A percentile compares a stretch with the other conserved stretches of the same genome.
These are phyloP conservation scores for Wallacemonas collosoma DNA, from an alignment of 208 protist genomes.

Conservation along the genomic window DNA sequence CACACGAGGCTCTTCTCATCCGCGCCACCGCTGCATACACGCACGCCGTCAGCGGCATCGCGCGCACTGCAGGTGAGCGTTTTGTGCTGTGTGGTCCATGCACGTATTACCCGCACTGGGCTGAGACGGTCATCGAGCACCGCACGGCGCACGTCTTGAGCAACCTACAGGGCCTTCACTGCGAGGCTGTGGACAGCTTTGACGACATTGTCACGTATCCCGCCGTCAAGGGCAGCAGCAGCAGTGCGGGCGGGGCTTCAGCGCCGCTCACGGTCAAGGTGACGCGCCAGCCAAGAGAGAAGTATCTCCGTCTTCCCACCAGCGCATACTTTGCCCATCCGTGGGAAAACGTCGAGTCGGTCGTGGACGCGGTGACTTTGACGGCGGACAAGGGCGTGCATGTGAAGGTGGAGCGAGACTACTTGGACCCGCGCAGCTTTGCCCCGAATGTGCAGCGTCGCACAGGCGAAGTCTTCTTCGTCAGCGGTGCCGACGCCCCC, in stretches of 20 bases:
- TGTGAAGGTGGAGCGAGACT: conserved; percentile 77
- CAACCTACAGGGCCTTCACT: conserved; percentile 41
- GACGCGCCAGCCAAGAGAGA: conserved; percentile 53
- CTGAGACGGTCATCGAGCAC: conserved; percentile 51
- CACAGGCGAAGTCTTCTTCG: conserved; percentile 76
- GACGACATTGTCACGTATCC: conserved; percentile 46
- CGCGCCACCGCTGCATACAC: conserved; percentile 67
- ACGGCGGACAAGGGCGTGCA: conserved; percentile 84
- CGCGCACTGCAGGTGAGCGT: conserved; percentile 47
- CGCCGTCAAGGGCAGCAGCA: conserved; percentile 11
- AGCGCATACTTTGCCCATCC: conserved; percentile 73
- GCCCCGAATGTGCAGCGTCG: conserved; percentile 55
- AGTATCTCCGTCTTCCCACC: conserved; percentile 61
- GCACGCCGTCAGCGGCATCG: conserved; percentile 7
- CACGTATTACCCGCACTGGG: conserved; percentile 76
- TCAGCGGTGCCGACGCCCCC: conserved; percentile 79
- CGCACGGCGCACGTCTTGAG: conserved; percentile 31
- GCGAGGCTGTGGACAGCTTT: conserved; percentile 30
- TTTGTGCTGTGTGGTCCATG: conserved; percentile 66
- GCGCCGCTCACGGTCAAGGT: conserved; percentile 1
- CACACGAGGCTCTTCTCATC: conserved; percentile 49
- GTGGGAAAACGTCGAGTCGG: conserved; percentile 73
- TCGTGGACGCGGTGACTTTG: conserved; percentile 60
- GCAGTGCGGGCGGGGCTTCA: too few species aligned
- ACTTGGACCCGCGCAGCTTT: conserved; percentile 85